Conservation (phyloP, 116 monocot genomes). For the Dioscorea cayenensis region DNA sequence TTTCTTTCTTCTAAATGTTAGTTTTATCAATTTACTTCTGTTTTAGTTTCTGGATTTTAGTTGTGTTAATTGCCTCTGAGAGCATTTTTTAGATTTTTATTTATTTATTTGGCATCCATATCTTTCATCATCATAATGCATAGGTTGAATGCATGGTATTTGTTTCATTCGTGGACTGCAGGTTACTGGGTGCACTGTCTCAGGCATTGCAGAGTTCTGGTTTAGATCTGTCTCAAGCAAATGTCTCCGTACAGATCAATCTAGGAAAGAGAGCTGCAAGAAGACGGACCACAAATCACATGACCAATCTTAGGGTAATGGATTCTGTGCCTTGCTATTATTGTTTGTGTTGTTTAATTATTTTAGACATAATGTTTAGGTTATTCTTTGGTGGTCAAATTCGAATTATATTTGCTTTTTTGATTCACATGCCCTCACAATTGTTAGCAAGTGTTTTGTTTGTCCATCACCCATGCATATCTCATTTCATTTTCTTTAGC, state of each 20-base stretch:
- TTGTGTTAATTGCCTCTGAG: neutral
- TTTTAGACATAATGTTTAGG: neutral
- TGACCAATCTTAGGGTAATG: slow-evolving; percentile 22
- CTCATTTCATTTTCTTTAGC: too few relatives aligned
- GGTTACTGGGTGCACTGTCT: slow-evolving; percentile 26
- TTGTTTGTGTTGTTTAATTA: neutral
- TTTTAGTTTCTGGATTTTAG: neutral
- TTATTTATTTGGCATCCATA: neutral
- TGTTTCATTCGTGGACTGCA: slow-evolving; percentile 11
- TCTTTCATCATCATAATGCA: neutral
- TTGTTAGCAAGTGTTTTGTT: neutral
- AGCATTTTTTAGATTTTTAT: neutral
- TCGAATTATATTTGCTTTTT: neutral
- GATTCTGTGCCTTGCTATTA: neutral
- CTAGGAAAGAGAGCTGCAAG: slow-evolving; percentile 35
- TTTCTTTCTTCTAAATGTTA: neutral
- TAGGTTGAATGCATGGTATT: neutral
- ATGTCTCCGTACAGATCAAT: slow-evolving; percentile 52
- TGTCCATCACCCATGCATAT: neutral
- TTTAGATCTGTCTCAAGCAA: slow-evolving; percentile 53
- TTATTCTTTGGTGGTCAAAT: neutral
- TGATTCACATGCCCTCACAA: neutral
- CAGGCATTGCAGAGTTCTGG: slow-evolving; percentile 50
- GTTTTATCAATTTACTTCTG: too few relatives aligned
- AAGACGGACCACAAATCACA: slow-evolving; percentile 6